Evolutionary conservation across 2,329 filamentous ascomycete genomes (phyloP).

Genomic region (Fusarium nygamai): DNA sequence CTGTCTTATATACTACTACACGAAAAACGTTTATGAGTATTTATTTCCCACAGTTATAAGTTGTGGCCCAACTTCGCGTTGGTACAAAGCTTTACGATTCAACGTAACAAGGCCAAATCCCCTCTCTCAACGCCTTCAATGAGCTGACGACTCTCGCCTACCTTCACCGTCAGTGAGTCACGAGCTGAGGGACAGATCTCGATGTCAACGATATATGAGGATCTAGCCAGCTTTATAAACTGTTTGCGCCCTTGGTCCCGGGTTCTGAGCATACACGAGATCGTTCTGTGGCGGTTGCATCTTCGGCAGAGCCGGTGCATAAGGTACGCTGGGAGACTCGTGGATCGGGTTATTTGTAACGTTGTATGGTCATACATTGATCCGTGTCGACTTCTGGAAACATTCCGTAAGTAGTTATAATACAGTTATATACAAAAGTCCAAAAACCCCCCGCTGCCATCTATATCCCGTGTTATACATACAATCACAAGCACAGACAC

Average conservation of each 20-base stretch:
- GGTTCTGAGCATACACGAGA: constrained; percentile 3
- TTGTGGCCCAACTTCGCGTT: neutral
- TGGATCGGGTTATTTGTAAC: constrained; percentile 7
- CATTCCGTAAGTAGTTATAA: constrained; percentile 2
- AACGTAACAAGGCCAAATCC: neutral
- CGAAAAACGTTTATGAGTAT: neutral
- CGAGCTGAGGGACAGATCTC: constrained; percentile 17
- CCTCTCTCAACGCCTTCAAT: neutral
- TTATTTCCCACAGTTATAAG: neutral
- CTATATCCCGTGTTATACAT: constrained; percentile 22
- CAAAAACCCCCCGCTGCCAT: constrained; percentile 14
- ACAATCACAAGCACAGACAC: constrained; percentile 16
- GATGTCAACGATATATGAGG: neutral
- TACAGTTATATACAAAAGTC: neutral
- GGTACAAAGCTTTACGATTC: neutral
- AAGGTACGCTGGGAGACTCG: neutral
- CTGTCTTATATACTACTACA: neutral
- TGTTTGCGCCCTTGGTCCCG: constrained; percentile 5
- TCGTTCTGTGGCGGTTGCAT: neutral
- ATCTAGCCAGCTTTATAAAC: neutral
- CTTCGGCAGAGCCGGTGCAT: constrained; percentile 17
- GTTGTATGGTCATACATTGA: constrained; percentile 1
- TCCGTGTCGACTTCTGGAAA: constrained; percentile 14
- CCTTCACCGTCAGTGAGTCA: constrained; percentile 20
- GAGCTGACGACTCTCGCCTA: constrained; percentile 15